Percentiles rank a stretch among this genome's conserved stretches.
Evolutionary conservation across 495 filamentous ascomycete genomes (phyloP).

Genomic region (Saxophila tyrrhenica): DNA sequence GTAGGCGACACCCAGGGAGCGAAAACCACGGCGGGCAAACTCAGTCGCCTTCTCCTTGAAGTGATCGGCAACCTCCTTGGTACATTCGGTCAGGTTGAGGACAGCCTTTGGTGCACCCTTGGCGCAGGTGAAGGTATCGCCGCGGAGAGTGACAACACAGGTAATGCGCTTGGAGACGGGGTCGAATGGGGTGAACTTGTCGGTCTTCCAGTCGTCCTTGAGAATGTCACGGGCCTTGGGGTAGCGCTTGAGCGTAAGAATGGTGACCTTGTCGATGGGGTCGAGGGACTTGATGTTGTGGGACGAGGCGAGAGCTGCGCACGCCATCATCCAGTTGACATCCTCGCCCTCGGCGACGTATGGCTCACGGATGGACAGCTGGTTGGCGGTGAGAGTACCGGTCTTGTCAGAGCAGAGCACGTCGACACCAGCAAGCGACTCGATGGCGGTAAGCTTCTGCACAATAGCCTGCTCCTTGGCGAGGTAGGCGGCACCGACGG

Average conservation of each 20-base stretch:
- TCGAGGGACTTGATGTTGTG: slow-evolving; percentile 69
- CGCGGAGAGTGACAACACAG: slow-evolving; percentile 52
- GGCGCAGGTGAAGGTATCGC: slow-evolving; percentile 55
- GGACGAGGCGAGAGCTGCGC: slow-evolving; percentile 61
- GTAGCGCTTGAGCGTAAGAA: slow-evolving; percentile 61
- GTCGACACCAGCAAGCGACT: slow-evolving; percentile 66
- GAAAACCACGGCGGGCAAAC: slow-evolving; percentile 72
- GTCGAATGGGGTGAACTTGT: slow-evolving; percentile 69
- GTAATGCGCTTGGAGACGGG: slow-evolving; percentile 71
- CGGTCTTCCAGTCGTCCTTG: slow-evolving; percentile 57
- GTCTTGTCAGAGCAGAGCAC: slow-evolving; percentile 69
- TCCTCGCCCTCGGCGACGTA: slow-evolving; percentile 65
- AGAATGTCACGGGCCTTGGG: slow-evolving; percentile 63
- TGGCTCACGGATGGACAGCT: slow-evolving; percentile 62
- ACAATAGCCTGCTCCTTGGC: slow-evolving; percentile 67
- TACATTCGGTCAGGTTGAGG: slow-evolving; percentile 53
- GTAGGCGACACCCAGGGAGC: slow-evolving; percentile 62
- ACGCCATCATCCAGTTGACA: slow-evolving; percentile 73
- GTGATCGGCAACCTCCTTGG: slow-evolving; percentile 48
- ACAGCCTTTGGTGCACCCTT: slow-evolving; percentile 70
- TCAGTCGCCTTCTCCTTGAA: slow-evolving; percentile 61
- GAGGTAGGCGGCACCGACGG: slow-evolving; percentile 63
- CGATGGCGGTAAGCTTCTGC: slow-evolving; percentile 65
- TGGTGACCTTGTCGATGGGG: slow-evolving; percentile 67
- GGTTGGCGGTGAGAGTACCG: slow-evolving; percentile 59